Evolutionary conservation across 108 stramenopile genomes (phyloP).

Genomic region (Asterionellopsis glacialis): DNA sequence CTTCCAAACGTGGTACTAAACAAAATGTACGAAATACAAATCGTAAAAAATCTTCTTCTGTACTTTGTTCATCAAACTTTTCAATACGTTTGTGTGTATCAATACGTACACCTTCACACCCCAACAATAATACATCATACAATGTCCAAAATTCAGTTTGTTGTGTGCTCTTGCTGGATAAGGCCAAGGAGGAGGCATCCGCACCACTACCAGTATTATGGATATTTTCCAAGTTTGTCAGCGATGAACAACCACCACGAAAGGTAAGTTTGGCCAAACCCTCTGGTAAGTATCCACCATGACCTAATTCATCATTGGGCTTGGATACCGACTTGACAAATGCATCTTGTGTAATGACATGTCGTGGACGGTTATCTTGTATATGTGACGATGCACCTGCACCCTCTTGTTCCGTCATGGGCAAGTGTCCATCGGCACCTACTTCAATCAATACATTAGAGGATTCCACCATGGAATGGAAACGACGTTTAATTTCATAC

Average conservation of each 20-base stretch:
- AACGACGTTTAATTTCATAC: conserved; percentile 78
- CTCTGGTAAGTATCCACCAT: conserved; percentile 72
- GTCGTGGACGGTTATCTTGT: conserved; percentile 33
- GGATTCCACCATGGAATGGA: conserved; percentile 61
- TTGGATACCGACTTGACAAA: conserved; percentile 51
- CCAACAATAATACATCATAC: conserved; percentile 72
- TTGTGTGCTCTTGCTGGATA: too few species aligned
- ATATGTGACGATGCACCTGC: conserved; percentile 1
- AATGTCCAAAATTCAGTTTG: conserved; percentile 52
- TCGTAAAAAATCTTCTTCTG: conserved; percentile 35
- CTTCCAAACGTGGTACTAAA: conserved; percentile 20
- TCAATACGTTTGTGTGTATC: too few species aligned
- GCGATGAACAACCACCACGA: conserved; percentile 17
- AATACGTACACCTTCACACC: conserved; percentile 57
- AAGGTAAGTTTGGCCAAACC: conserved; percentile 62
- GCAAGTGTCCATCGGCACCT: conserved; percentile 25
- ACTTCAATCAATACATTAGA: conserved; percentile 30
- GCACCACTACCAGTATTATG: conserved; percentile 1
- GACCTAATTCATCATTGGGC: conserved; percentile 60
- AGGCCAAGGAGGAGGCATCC: too few species aligned
- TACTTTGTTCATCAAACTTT: background rate
- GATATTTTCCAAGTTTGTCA: too few species aligned
- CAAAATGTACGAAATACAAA: conserved; percentile 26
- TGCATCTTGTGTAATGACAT: conserved; percentile 47
- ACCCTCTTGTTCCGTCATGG: conserved; percentile 13